Evolutionary conservation across 352 stramenopile genomes (phyloP), one percentile per base, ranked within the genome.

Genomic region (Globisporangium okanoganense): DNA sequence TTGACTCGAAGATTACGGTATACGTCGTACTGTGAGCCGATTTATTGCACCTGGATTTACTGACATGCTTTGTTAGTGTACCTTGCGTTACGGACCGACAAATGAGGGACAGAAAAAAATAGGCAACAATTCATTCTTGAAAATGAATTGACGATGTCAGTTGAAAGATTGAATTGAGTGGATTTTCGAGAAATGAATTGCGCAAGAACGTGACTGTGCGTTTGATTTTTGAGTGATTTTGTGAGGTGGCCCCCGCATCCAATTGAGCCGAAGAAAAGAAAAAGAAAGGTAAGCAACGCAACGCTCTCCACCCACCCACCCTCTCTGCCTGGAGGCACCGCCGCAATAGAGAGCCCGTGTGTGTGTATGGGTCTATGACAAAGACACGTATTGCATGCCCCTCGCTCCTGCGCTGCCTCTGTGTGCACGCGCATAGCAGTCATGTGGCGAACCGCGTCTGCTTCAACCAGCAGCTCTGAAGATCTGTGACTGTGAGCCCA

Each of bases 231-330:
- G 24, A 52, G n/a, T 27, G 43, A 16, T 49, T 49, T 3, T 33
- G 43, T 49, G 43, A 25, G n/a, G 45, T 25, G 10, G 14, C 47
- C 47, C 48, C 48, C 27, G 33, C 48, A 54, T 53, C 47, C 47
- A 53, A 53, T 36, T 36, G 48, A 40, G 48, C 33, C 47, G 24
- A 53, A 62, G 40, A 53, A 62, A 50, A 62, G 45, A 31, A 62
- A 54, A 54, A 54, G 48, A 54, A 33, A 54, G 48, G 48, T 54
- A 29, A 36, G 14, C 12, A 22, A 25, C 14, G 16, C 16, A 1
- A 16, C 36, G 13, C 35, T 8, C 35, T 18, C 9, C 10, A 13
- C 3, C 31, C 31, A 9, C 3, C 6, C 31, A 9, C 31, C 31
- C 31, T 36, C n/a, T n/a, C n/a, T n/a, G n/a, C n/a, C n/a, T 33